Evolutionary conservation across 306 rosid genomes (phyloP), one percentile per base, ranked within the genome.

Genomic region (Malus orientalis): DNA sequence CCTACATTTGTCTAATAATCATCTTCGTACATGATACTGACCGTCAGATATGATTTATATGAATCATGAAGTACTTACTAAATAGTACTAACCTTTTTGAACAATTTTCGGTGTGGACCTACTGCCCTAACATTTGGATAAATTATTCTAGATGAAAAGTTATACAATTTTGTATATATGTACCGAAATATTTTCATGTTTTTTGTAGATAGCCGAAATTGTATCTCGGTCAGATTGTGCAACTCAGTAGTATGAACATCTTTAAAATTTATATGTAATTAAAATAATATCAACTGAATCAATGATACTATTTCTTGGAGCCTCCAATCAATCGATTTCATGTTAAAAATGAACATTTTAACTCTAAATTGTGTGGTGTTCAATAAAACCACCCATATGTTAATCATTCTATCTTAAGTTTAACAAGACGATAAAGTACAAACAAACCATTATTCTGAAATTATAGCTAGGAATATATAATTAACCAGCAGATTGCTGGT

Each of bases 361-460:
- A 18, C 18, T 51, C 55, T 51, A 51, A 51, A 51, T 51, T 51
- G 20, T 51, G 55, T 6, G 55, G 55, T 51, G 55, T 51, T 51
- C 55, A 51, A 15, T 51, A 51, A 51, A 51, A 51, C 19, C 20
- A 51, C 55, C 55, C 55, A 51, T 36, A 36, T n/a, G 66, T 75
- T 77, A 84, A 84, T 91, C 79, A 85, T 87, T 81, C 47, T 71
- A 59, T 66, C 67, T 19, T 29, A 70, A 68, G 87, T 84, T 79
- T 76, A 83, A 65, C 76, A 78, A 63, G 67, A 53, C 69, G 71
- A 58, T 76, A 70, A 86, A 85, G 88, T 81, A 83, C 88, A 80
- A 85, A 82, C 77, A 72, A 18, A 71, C 81, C 74, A 87, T 85
- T 84, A 86, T 89, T 82, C 85, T 78, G 73, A 68, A 80, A 89